Base-by-base conservation (phyloP, 192 early-diverging fungal species). In the Lobosporangium transversale region DNA sequence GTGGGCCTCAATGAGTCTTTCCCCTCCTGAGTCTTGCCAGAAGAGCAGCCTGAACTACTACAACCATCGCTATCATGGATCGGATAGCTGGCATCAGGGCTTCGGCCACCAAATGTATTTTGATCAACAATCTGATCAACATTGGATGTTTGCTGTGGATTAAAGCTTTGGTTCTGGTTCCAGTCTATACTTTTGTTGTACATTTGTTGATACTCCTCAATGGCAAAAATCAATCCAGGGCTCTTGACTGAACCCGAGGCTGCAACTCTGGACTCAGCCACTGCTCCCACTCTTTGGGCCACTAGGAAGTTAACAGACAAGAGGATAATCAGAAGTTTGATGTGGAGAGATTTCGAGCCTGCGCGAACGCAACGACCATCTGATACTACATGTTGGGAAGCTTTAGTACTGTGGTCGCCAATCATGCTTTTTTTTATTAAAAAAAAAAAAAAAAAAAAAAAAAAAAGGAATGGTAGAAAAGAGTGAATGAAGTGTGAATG, bases 141-240 rank as follows among this genome's bases (percentile, higher is more conserved):
- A 27, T 27, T 17, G 1, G 30, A 10, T 1, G 44, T 42, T 26
- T 76, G 73, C 17, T 76, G 73, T 6, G 73, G 64, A 44, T 76
- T 74, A 7, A 31, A 27, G n/a, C 55, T 32, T 26, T 32, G 15
- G 37, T 40, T n/a, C n/a, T n/a, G n/a, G n/a, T n/a, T n/a, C n/a
- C n/a, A n/a, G n/a, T n/a, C n/a, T n/a, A n/a, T n/a, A n/a, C n/a
- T n/a, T n/a, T n/a, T n/a, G n/a, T n/a, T n/a, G n/a, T n/a, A n/a
- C n/a, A n/a, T n/a, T n/a, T n/a, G n/a, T n/a, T n/a, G n/a, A n/a
- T n/a, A n/a, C n/a, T n/a, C n/a, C n/a, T n/a, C n/a, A n/a, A n/a
- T n/a, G n/a, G n/a, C n/a, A n/a, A n/a, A n/a, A n/a, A n/a, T n/a
- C n/a, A n/a, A n/a, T n/a, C n/a, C n/a, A n/a, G n/a, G n/a, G n/a